Conservation (phyloP, 331 rosid genomes). For the Malus hybrid region DNA sequence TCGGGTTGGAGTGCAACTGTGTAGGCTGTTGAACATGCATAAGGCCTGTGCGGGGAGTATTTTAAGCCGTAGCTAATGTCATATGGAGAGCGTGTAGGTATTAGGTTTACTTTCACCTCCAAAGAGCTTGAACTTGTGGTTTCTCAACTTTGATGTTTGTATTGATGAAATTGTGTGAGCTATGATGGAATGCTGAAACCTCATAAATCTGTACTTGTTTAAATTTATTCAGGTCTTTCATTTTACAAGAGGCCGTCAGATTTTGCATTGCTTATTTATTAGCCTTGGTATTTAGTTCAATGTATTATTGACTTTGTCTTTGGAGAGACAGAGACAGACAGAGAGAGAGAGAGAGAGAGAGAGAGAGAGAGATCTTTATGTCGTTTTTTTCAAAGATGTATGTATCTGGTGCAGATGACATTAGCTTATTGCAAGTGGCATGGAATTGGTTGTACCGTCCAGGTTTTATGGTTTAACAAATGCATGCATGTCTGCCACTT, state of each 20-base stretch:
- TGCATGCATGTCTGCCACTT: conserved; percentile 12
- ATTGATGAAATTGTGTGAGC: conserved; percentile 29
- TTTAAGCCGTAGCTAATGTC: conserved; percentile 38
- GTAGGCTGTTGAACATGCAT: conserved; percentile 14
- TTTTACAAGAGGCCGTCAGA: neutral
- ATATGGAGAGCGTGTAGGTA: conserved; percentile 33
- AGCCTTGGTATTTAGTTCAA: too few relatives aligned
- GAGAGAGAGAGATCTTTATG: neutral
- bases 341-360: too few relatives aligned
- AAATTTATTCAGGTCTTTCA: conserved; percentile 6
- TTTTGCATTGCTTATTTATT: neutral
- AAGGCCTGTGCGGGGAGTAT: conserved; percentile 29
- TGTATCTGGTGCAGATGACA: neutral
- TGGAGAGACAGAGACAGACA: too few relatives aligned
- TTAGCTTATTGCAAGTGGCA: neutral
- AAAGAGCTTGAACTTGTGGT: conserved; percentile 22
- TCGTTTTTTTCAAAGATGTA: neutral
- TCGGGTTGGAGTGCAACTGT: conserved; percentile 13
- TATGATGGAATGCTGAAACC: conserved; percentile 25
- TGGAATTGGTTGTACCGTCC: neutral
- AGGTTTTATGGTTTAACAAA: neutral
- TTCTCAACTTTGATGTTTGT: conserved; percentile 37
- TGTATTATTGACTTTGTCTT: too few relatives aligned
- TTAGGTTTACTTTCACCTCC: conserved; percentile 24
- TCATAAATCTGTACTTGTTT: conserved; percentile 37